Conservation (phyloP, 2,329 filamentous ascomycete genomes). For the Colletotrichum truncatum region DNA sequence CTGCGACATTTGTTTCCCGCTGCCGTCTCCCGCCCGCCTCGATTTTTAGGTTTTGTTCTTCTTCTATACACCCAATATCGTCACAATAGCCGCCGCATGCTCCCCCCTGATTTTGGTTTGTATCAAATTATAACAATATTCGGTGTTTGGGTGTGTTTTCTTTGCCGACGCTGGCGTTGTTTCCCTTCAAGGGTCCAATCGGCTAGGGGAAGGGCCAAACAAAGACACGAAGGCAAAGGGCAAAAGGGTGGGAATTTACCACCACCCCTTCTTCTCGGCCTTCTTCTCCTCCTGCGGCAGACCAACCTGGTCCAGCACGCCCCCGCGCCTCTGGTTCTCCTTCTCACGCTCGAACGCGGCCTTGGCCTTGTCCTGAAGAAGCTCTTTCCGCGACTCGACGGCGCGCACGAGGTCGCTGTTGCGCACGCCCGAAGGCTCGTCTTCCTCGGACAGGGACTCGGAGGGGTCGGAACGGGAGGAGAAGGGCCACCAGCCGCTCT, state of each 20-base stretch:
- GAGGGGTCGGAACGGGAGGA: slow-evolving; percentile 47
- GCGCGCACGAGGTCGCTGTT: slow-evolving; percentile 41
- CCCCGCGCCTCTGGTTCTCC: slow-evolving; percentile 59
- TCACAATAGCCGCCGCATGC: slow-evolving; percentile 8
- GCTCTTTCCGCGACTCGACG: slow-evolving; percentile 42
- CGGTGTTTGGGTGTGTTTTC: neutral
- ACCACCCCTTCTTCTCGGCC: slow-evolving; percentile 57
- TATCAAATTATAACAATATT: slow-evolving; percentile 22
- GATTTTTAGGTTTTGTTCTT: neutral
- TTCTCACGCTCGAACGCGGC: slow-evolving; percentile 58
- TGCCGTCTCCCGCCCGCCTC: neutral
- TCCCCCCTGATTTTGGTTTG: neutral
- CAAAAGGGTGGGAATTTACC: slow-evolving; percentile 35
- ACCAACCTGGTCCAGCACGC: slow-evolving; percentile 60
- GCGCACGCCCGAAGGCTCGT: slow-evolving; percentile 38
- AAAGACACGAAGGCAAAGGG: neutral
- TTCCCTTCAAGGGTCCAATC: no score
- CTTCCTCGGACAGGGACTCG: slow-evolving; percentile 43
- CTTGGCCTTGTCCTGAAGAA: slow-evolving; percentile 49
- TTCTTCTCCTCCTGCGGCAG: slow-evolving; percentile 38
- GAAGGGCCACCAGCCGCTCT: slow-evolving; percentile 45
- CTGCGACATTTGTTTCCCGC: neutral
- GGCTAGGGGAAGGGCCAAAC: no score
- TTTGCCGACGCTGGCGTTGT: neutral
- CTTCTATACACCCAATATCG: slow-evolving; percentile 10